Conservation (phyloP, 305 asterid genomes). For the Solanum chacoense region DNA sequence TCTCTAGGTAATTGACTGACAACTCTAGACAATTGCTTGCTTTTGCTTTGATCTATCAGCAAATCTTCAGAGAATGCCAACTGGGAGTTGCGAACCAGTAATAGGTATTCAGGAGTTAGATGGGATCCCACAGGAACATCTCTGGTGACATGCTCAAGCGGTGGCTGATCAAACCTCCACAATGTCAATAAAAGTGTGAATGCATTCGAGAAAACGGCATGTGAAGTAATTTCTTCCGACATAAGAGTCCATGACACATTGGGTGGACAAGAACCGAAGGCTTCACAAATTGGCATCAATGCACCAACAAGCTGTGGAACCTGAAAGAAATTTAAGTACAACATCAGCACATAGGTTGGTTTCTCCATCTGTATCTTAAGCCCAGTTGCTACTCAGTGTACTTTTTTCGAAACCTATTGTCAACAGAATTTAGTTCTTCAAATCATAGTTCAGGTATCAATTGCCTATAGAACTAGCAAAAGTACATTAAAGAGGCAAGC, state of each 20-base stretch:
- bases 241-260: neutral
- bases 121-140: conserved; percentile 16
- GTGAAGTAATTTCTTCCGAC: conserved; percentile 2
- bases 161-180: conserved; percentile 21
- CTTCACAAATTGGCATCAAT: conserved; percentile 25
- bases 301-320: conserved; percentile 23
- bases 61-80: conserved; percentile 4
- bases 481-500: neutral
- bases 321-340: conserved; percentile 6
- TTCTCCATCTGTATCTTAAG: neutral
- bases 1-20: neutral
- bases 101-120: conserved; percentile 18
- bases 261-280: conserved; percentile 16
- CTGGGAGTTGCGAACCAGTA: conserved; percentile 16
- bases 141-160: conserved; percentile 10
- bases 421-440: neutral
- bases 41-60: neutral
- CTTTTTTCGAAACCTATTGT: neutral
- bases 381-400: neutral
- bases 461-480: neutral
- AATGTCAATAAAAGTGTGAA: conserved; percentile 16
- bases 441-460: neutral
- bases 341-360: neutral
- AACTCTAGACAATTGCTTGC: neutral
- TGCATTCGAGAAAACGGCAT: conserved; percentile 18